These are phyloP conservation scores for Tetradesmus obliquus DNA, from an alignment of 139 green algal genomes.

Conservation along the genomic window DNA sequence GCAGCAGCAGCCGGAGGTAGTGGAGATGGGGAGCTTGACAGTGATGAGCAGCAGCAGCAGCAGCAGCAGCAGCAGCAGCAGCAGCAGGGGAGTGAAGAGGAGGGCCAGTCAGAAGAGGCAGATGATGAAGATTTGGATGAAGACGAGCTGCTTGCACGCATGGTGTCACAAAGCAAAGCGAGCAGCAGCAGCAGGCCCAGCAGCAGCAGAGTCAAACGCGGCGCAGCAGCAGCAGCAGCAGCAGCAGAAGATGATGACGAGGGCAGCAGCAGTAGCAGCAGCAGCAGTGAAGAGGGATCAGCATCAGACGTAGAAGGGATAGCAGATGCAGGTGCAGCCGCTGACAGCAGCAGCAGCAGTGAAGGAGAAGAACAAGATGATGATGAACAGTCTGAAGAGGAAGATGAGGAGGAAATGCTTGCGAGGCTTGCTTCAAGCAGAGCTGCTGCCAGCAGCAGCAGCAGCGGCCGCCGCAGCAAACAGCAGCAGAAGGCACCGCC, in stretches of 20 bases:
- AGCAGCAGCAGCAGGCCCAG: slow-evolving; percentile 24
- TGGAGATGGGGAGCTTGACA: background rate
- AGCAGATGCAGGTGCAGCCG: background rate
- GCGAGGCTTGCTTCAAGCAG: slow-evolving; percentile 57
- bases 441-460: slow-evolving; percentile 25
- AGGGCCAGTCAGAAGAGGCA: background rate
- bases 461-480: slow-evolving; percentile 35
- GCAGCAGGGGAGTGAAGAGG: background rate
- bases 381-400: slow-evolving; percentile 55
- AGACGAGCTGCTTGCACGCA: slow-evolving; percentile 49
- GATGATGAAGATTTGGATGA: slow-evolving; percentile 49
- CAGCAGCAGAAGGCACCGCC: background rate
- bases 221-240: slow-evolving; percentile 26
- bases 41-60: background rate
- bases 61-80: slow-evolving; percentile 32
- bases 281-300: background rate
- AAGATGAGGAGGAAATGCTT: slow-evolving; percentile 76
- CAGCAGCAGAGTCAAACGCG: background rate
- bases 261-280: background rate
- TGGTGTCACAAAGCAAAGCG: slow-evolving; percentile 29
- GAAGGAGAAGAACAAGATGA: slow-evolving; percentile 54
- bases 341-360: background rate
- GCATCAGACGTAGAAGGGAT: background rate
- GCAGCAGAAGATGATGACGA: background rate
- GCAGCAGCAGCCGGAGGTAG: background rate